Base-by-base conservation (phyloP, 805 yeast genomes). In the Wickerhamomyces bovis region DNA sequence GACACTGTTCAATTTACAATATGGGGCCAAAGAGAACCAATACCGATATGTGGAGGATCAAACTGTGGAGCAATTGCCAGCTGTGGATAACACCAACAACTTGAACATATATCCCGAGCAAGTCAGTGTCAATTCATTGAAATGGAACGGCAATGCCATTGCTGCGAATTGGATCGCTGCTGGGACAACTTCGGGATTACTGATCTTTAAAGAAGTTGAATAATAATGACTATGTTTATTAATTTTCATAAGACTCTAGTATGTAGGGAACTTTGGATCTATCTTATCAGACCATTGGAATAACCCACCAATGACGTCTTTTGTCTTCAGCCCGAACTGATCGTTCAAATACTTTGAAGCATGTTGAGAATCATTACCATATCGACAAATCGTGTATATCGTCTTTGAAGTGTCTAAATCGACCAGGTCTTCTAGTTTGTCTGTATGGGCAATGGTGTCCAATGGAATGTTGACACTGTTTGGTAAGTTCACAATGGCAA, bases 321-420 rank as follows among this genome's bases (percentile, higher is more conserved):
- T 74, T 0, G 79, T 87, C 0, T 57, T 47, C 16, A 78, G 65
- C 0, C 79, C 78, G 40, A 76, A 69, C 1, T 72, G 70, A 21
- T 76, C 77, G 43, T 74, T 69, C 41, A 90, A 63, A 39, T 71
- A 65, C 46, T 72, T 64, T 1, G 85, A 81, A 0, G 96, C 95
- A 16, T 80, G 63, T 57, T 86, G 89, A 0, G 98, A 90, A 61
- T 94, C 98, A 62, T 88, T 89, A 10, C 99, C 99, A 59, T 73
- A 81, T 28, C 97, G 73, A 64, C 99, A 94, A 18, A 92, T 70
- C 0, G 89, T 85, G 46, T 72, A 75, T 0, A 85, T 62, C 1
- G 68, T 68, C n/a, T 69, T 57, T 7, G 46, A 23, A 2, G 54
- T 40, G 26, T 68, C 67, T 4, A 70, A 61, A 5, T 59, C 54